A percentile compares a stretch with the other conserved stretches of the same genome.
Evolutionary conservation across 176 grass and related monocot species (phyloP).

Genomic region (Cocos nucifera): DNA sequence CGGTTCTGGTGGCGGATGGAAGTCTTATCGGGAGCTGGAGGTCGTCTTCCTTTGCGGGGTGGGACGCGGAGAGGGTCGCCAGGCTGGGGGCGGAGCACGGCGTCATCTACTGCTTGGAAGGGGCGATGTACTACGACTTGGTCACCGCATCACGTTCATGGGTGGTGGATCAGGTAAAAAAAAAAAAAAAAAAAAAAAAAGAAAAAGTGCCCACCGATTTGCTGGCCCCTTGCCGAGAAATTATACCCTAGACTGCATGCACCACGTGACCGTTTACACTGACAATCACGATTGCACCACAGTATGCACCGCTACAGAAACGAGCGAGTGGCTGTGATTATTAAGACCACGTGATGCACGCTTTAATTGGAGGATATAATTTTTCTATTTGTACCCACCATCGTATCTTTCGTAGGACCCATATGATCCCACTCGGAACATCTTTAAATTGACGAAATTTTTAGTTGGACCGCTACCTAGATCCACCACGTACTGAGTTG

Average conservation of each 20-base stretch:
- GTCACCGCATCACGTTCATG: neutral
- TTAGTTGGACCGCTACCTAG: no score
- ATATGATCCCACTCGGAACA: neutral
- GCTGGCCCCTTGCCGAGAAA: no score
- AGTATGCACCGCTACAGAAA: neutral
- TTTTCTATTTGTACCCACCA: neutral
- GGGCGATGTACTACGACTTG: neutral
- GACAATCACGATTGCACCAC: neutral
- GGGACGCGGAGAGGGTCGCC: neutral
- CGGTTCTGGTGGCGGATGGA: neutral
- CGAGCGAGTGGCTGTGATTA: neutral
- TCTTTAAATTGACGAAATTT: no score
- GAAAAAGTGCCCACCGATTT: no score
- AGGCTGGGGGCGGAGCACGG: neutral
- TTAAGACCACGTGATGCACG: neutral
- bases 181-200: neutral
- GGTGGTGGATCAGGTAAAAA: conserved; percentile 8
- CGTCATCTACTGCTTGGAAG: conserved; percentile 9
- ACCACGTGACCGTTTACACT: neutral
- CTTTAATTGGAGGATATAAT: neutral
- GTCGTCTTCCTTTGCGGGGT: conserved; percentile 4
- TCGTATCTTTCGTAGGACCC: neutral
- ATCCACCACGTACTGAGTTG: neutral
- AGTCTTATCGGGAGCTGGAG: neutral
- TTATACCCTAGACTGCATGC: neutral